Evolutionary conservation across 768 basidiomycete species (phyloP).

Genomic region (Xerocomellus intermedius): DNA sequence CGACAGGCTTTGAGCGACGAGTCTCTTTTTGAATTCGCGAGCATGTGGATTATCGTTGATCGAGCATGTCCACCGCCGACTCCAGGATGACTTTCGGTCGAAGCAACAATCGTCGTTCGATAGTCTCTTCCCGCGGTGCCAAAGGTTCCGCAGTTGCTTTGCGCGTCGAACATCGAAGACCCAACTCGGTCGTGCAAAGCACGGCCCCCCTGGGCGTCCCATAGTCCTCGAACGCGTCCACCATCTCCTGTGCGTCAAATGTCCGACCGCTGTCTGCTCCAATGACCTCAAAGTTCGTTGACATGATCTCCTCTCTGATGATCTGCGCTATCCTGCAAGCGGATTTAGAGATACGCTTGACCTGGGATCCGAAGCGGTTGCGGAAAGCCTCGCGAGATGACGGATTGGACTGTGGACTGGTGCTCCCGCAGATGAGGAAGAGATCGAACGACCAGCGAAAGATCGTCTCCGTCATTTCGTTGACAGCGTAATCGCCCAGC

Average conservation of each 20-base stretch:
- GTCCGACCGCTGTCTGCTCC: constrained; percentile 52
- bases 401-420: constrained; percentile 37
- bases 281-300: constrained; percentile 70
- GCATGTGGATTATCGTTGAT: constrained; percentile 30
- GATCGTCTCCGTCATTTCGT: constrained; percentile 73
- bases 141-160: constrained; percentile 26
- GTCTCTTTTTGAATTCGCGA: neutral
- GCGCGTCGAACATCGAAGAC: constrained; percentile 62
- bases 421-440: constrained; percentile 60
- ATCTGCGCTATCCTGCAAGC: constrained; percentile 63
- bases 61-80: constrained; percentile 56
- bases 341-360: constrained; percentile 63
- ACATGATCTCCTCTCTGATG: constrained; percentile 72
- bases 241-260: constrained; percentile 53
- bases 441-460: constrained; percentile 71
- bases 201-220: constrained; percentile 50
- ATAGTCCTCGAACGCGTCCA: constrained; percentile 63
- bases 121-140: constrained; percentile 38
- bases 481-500: constrained; percentile 61
- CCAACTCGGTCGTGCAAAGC: constrained; percentile 70
- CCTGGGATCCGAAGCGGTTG: constrained; percentile 54
- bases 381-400: constrained; percentile 43
- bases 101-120: constrained; percentile 61
- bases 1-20: neutral
- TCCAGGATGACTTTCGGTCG: constrained; percentile 77